Percentiles rank a stretch among this genome's conserved stretches.
Evolutionary conservation across 2,329 filamentous ascomycete genomes (phyloP).

Genomic region (Aspergillus sp.): DNA sequence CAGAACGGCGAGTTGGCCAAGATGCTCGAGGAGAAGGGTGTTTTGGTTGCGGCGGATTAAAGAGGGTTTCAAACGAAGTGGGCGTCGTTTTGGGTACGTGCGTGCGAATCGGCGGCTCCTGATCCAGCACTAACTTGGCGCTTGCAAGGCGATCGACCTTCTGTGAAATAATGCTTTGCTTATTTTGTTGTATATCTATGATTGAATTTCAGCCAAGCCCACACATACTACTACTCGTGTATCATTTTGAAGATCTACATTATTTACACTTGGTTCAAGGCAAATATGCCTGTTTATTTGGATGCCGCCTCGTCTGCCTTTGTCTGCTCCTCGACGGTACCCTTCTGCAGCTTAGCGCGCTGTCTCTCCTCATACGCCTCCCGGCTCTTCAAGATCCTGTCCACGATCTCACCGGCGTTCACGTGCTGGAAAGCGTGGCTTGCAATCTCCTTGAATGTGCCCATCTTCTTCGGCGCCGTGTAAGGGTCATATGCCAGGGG

Average conservation of each 20-base stretch:
- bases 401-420: slow-evolving; percentile 86
- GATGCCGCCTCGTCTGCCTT: slow-evolving; percentile 47
- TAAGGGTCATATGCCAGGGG: slow-evolving; percentile 70
- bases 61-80: no score
- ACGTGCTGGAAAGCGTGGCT: slow-evolving; percentile 74
- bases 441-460: slow-evolving; percentile 72
- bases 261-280: slow-evolving; percentile 1
- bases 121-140: no score
- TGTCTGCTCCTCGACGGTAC: slow-evolving; percentile 60
- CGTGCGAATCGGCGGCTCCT: no score
- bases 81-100: no score
- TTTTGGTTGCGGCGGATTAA: slow-evolving; percentile 58
- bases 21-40: slow-evolving; percentile 81
- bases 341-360: slow-evolving; percentile 80
- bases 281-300: neutral
- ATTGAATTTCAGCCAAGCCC: no score
- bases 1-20: slow-evolving; percentile 89
- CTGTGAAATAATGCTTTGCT: no score
- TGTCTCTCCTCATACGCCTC: slow-evolving; percentile 87
- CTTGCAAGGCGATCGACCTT: no score
- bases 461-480: slow-evolving; percentile 65
- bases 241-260: no score
- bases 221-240: no score
- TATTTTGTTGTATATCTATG: no score
- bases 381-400: slow-evolving; percentile 76